Conservation (phyloP, 2,329 filamentous ascomycete genomes). For the Fusarium begoniae region DNA sequence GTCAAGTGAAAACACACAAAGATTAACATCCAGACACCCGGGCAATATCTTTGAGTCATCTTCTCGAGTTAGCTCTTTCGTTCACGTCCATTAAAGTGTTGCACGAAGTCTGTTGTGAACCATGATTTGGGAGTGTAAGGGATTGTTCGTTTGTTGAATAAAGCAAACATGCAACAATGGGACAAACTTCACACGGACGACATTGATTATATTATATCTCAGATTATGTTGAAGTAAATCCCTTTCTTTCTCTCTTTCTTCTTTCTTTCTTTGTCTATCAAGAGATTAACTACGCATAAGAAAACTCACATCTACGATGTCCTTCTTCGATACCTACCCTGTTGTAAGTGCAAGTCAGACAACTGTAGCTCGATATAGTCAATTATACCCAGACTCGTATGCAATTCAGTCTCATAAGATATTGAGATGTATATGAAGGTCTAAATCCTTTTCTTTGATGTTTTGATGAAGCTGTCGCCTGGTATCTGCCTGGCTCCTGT, state of each 20-base stretch:
- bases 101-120: not conserved
- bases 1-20: not conserved
- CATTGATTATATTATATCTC: not conserved
- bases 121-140: not conserved
- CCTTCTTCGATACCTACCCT: not conserved
- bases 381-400: not conserved
- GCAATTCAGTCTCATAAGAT: too few species aligned
- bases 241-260: not conserved
- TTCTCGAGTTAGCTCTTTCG: not conserved
- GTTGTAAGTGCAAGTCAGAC: not conserved
- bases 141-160: not conserved
- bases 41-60: accelerated
- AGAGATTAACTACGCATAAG: not conserved
- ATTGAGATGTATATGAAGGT: too few species aligned
- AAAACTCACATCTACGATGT: not conserved
- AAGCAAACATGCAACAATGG: not conserved
- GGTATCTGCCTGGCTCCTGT: not conserved
- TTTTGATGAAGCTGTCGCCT: not conserved
- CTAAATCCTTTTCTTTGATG: not conserved
- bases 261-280: not conserved
- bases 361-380: not conserved
- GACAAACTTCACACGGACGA: not conserved
- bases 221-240: not conserved
- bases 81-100: not conserved
- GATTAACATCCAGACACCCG: not conserved